Conservation (phyloP, 164 flowering plant species). For the Stephania yunnanensis region DNA sequence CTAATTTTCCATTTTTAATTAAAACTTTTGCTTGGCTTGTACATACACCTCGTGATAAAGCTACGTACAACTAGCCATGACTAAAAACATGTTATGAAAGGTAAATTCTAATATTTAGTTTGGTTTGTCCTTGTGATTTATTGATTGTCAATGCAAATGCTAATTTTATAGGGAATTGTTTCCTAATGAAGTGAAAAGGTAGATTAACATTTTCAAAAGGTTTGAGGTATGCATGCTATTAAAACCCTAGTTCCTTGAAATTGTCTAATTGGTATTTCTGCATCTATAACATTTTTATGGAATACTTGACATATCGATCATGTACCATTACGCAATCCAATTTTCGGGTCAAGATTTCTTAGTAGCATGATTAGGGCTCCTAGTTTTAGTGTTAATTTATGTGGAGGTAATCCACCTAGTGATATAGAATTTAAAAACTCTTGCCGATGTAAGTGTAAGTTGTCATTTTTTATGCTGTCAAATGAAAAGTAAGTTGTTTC, state of each 20-base stretch:
- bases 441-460: neutral
- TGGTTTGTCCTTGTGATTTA: conserved; percentile 1
- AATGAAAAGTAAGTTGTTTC: neutral
- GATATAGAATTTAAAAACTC: neutral
- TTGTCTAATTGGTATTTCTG: neutral
- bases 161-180: conserved; percentile 3
- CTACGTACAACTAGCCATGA: neutral
- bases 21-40: neutral
- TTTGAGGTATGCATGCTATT: neutral
- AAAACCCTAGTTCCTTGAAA: neutral
- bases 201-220: neutral
- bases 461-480: neutral
- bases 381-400: neutral
- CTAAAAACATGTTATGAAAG: no score
- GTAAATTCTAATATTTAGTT: neutral
- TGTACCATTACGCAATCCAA: conserved; percentile 4
- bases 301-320: neutral
- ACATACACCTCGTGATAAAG: neutral
- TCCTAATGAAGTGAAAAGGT: neutral
- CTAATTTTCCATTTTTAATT: neutral
- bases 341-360: neutral
- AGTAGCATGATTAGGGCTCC: no score
- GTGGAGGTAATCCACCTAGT: neutral
- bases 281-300: neutral
- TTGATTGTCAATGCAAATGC: neutral